These are phyloP conservation scores for Ophiostoma perfectum DNA, from an alignment of 2,329 filamentous ascomycete species.

Conservation along the genomic window DNA sequence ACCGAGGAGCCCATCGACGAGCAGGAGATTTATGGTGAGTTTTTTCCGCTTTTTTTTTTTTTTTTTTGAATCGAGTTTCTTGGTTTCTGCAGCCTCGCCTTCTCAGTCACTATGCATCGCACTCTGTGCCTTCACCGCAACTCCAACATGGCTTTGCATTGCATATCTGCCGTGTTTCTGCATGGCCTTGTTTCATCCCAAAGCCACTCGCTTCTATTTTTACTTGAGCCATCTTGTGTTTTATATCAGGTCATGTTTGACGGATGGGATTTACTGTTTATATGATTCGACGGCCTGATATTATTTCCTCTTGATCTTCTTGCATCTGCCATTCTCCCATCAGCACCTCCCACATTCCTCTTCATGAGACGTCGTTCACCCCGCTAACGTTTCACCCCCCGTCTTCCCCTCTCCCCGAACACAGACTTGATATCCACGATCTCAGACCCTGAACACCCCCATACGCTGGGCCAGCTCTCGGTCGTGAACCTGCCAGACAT, in stretches of 20 bases:
- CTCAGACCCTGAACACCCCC: constrained; percentile 91
- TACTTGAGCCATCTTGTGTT: neutral
- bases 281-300: neutral
- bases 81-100: neutral
- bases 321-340: neutral
- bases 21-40: constrained; percentile 87
- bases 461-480: constrained; percentile 85
- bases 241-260: neutral
- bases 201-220: neutral
- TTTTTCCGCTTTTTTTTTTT: neutral
- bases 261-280: neutral
- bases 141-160: too few relatives aligned
- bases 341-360: neutral
- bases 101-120: too few relatives aligned
- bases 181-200: neutral
- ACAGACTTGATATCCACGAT: constrained; percentile 89
- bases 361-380: constrained; percentile 22
- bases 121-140: too few relatives aligned
- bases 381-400: constrained; percentile 34
- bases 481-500: constrained; percentile 97
- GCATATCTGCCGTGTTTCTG: too few relatives aligned
- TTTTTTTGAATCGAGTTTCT: neutral
- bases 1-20: constrained; percentile 82
- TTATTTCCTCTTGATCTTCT: neutral
- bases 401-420: neutral